Evolutionary conservation across 2,329 filamentous ascomycete species (phyloP).

Genomic region (Cytospora chrysosperma): DNA sequence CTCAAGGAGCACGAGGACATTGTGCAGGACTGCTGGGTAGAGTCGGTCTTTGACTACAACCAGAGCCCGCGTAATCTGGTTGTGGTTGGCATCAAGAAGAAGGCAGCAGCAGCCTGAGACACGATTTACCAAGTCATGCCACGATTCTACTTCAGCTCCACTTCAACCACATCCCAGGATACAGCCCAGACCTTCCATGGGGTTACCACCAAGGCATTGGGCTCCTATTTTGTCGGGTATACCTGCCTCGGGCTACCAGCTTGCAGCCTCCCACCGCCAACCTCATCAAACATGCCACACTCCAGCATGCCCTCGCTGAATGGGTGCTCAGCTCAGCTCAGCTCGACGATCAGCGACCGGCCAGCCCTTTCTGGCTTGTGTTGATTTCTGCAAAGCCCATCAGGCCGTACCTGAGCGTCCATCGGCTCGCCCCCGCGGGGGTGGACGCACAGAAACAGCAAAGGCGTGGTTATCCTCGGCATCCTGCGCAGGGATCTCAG

Average conservation of each 20-base stretch:
- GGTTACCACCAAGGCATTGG: neutral
- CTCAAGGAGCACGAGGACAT: constrained; percentile 72
- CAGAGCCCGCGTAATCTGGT: constrained; percentile 88
- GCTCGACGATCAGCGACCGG: neutral
- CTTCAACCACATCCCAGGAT: neutral
- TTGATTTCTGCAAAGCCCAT: neutral
- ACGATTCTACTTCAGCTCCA: neutral
- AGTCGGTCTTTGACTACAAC: constrained; percentile 86
- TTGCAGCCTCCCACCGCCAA: neutral
- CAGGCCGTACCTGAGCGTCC: neutral
- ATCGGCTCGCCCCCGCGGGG: neutral
- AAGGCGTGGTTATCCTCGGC: constrained; percentile 15
- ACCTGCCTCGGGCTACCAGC: neutral
- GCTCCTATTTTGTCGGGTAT: neutral
- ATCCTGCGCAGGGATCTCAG: constrained; percentile 1
- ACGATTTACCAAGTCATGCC: neutral
- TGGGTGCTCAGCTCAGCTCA: neutral
- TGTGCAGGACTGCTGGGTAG: constrained; percentile 80
- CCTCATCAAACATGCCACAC: neutral
- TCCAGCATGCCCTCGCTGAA: neutral
- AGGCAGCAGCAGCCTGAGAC: constrained; percentile 11
- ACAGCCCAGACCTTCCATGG: neutral
- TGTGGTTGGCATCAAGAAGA: constrained; percentile 79
- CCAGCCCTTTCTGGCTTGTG: neutral
- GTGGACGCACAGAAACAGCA: neutral